Percentiles rank a stretch among this genome's conserved stretches.
These are phyloP conservation scores for Ustilago cynodontis DNA, from an alignment of 1,284 basidiomycete species.

Conservation along the genomic window DNA sequence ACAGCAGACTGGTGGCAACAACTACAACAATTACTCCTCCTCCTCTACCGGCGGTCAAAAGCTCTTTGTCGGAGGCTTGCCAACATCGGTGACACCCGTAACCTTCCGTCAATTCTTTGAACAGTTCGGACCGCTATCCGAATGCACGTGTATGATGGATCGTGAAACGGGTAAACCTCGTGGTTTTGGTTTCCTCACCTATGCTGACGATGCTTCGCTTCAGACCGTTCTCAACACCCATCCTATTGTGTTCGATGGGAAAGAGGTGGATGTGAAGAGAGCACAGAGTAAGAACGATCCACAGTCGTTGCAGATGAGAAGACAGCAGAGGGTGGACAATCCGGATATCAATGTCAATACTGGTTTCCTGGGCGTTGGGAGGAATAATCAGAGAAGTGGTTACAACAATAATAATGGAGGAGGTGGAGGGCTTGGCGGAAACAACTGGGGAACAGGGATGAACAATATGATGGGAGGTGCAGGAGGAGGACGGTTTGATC, in stretches of 20 bases:
- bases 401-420: conserved; percentile 8
- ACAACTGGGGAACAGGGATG: conserved; percentile 75
- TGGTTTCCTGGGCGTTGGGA: conserved; percentile 5
- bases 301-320: conserved; percentile 33
- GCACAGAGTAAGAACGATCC: conserved; percentile 58
- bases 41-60: conserved; percentile 57
- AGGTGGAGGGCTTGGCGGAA: conserved; percentile 72
- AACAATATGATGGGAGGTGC: conserved; percentile 73
- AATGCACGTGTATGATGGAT: conserved; percentile 98
- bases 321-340: conserved; percentile 32
- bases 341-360: conserved; percentile 22
- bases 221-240: conserved; percentile 73
- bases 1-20: conserved; percentile 2
- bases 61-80: conserved; percentile 94
- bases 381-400: neutral
- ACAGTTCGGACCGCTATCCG: conserved; percentile 89
- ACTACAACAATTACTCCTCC: neutral
- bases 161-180: conserved; percentile 94
- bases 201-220: conserved; percentile 85
- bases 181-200: conserved; percentile 97
- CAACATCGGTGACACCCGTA: conserved; percentile 89
- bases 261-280: conserved; percentile 89
- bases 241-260: conserved; percentile 70
- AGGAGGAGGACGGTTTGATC: conserved; percentile 70
- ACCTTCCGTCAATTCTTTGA: conserved; percentile 92